Percentiles rank a stretch among this genome's conserved stretches.
These are phyloP conservation scores for Lachnellula willkommii DNA, from an alignment of 2,329 filamentous ascomycete species.

Conservation along the genomic window DNA sequence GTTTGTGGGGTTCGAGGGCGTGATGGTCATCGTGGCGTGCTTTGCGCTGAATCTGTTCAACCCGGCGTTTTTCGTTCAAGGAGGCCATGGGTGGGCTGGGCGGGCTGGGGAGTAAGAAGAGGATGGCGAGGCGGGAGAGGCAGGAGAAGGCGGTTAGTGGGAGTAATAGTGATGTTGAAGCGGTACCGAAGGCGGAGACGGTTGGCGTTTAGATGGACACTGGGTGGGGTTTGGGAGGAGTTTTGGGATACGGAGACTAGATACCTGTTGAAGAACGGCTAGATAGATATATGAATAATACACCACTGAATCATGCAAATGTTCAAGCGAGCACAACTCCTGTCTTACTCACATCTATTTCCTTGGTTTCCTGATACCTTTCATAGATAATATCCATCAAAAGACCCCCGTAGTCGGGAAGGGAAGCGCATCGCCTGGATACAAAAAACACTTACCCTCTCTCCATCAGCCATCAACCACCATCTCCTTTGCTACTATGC, in stretches of 20 bases:
- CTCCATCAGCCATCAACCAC: too few species aligned
- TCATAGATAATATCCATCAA: too few species aligned
- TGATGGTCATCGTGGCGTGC: slow-evolving; percentile 24
- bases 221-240: background rate
- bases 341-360: too few species aligned
- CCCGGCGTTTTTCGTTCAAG: slow-evolving; percentile 28
- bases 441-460: too few species aligned
- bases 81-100: slow-evolving; percentile 6
- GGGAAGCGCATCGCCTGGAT: too few species aligned
- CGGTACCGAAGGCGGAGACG: background rate
- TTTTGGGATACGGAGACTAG: background rate
- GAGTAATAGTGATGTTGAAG: slow-evolving; percentile 10
- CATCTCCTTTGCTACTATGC: too few species aligned
- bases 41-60: slow-evolving; percentile 34
- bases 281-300: too few species aligned
- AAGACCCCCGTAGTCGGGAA: too few species aligned
- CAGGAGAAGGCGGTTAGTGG: background rate
- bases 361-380: too few species aligned
- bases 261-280: too few species aligned
- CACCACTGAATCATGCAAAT: too few species aligned
- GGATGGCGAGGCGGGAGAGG: background rate
- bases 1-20: slow-evolving; percentile 30
- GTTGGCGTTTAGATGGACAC: background rate
- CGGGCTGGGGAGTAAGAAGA: slow-evolving; percentile 7
- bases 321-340: too few species aligned